Conservation (phyloP, 176 grass and related monocot genomes). For the Musa schizocarpa region DNA sequence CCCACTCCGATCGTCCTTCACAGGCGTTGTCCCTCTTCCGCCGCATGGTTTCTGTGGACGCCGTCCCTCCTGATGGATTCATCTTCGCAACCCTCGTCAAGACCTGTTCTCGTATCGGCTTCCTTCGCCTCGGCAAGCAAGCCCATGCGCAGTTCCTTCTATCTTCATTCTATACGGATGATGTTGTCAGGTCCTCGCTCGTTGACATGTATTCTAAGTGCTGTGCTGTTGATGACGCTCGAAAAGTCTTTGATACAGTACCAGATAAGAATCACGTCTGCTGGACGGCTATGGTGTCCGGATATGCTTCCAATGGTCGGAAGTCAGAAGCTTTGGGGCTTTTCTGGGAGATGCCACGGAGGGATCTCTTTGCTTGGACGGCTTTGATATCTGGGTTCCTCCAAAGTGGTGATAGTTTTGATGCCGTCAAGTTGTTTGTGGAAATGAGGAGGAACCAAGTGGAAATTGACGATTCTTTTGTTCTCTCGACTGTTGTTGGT, state of each 20-base stretch:
- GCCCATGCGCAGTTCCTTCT: slow-evolving; percentile 37
- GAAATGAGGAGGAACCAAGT: slow-evolving; percentile 58
- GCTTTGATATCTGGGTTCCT: slow-evolving; percentile 65
- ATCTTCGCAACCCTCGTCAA: slow-evolving; percentile 52
- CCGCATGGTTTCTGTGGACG: slow-evolving; percentile 41
- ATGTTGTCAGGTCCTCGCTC: slow-evolving; percentile 61
- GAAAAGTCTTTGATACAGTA: slow-evolving; percentile 64
- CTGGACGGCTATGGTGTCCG: slow-evolving; percentile 73
- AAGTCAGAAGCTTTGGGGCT: slow-evolving; percentile 38
- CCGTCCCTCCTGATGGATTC: slow-evolving; percentile 52
- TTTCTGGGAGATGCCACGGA: slow-evolving; percentile 50
- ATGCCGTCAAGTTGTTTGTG: slow-evolving; percentile 40
- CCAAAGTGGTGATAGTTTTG: slow-evolving; percentile 37
- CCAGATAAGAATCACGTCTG: slow-evolving; percentile 43
- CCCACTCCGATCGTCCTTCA: slow-evolving; percentile 29
- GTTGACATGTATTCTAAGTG: slow-evolving; percentile 89
- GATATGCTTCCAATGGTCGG: slow-evolving; percentile 39
- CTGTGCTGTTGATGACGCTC: slow-evolving; percentile 33
- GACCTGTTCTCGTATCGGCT: slow-evolving; percentile 30
- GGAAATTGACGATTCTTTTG: slow-evolving; percentile 50
- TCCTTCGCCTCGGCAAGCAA: slow-evolving; percentile 58
- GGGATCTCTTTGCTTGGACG: slow-evolving; percentile 64
- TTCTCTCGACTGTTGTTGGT: slow-evolving; percentile 39
- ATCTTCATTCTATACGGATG: slow-evolving; percentile 37
- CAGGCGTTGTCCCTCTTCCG: slow-evolving; percentile 38